Evolutionary conservation across 495 filamentous ascomycete species (phyloP).

Genomic region (Cladorrhinum samala): DNA sequence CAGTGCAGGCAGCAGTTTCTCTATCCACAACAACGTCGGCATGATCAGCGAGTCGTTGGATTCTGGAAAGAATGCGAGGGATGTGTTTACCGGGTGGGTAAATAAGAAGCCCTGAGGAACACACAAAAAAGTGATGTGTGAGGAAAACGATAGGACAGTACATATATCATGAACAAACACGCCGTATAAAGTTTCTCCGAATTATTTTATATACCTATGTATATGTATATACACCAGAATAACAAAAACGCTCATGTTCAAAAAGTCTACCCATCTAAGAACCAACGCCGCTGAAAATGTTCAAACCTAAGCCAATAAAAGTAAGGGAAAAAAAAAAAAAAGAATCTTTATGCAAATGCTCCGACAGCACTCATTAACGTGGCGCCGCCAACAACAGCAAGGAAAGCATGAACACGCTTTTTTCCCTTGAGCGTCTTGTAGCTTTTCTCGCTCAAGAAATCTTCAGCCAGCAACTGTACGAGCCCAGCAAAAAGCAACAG

Average conservation of each 20-base stretch:
- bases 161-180: no score
- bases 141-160: no score
- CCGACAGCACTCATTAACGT: constrained; percentile 82
- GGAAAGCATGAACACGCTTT: constrained; percentile 66
- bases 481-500: constrained; percentile 85
- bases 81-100: constrained; percentile 13
- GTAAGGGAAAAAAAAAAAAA: neutral
- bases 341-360: constrained; percentile 62
- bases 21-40: constrained; percentile 22
- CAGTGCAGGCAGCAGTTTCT: constrained; percentile 18
- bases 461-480: constrained; percentile 87
- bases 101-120: constrained; percentile 2
- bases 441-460: constrained; percentile 85
- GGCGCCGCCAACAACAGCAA: constrained; percentile 70
- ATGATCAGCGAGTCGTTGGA: constrained; percentile 19
- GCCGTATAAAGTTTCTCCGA: no score
- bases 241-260: no score
- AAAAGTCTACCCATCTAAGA: no score
- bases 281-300: no score
- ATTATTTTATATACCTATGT: no score
- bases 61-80: constrained; percentile 17
- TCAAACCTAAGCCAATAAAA: no score
- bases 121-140: no score
- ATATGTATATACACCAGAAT: neutral
- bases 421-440: constrained; percentile 66